phyloP scores from a whole-genome alignment of 1,139 yeast genomes.

The Diutina ranongensis region DNA sequence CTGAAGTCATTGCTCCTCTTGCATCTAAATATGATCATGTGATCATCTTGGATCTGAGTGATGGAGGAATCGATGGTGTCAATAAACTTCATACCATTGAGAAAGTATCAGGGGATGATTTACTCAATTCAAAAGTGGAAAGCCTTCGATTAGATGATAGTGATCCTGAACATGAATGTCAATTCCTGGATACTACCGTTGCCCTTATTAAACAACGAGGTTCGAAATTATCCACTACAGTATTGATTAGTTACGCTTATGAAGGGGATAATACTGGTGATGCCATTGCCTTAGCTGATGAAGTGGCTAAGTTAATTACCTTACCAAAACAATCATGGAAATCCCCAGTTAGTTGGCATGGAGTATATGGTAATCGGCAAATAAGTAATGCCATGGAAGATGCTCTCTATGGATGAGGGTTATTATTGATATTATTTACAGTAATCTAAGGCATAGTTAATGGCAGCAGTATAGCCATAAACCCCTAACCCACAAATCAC shows the following conservation, averaged over 20 bases:
- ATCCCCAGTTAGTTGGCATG: conserved; percentile 71
- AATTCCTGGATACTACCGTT: not conserved
- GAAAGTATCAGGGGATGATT: conserved; percentile 9
- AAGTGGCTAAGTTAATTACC: conserved; percentile 14
- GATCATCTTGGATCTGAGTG: conserved; percentile 59
- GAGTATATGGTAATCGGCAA: conserved; percentile 68
- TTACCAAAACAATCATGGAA: conserved; percentile 19
- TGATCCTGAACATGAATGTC: not conserved
- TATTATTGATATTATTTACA: not conserved
- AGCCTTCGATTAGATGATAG: conserved; percentile 3
- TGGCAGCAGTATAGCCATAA: conserved; percentile 37
- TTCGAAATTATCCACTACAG: not conserved
- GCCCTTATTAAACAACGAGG: not conserved
- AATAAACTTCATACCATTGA: conserved; percentile 14
- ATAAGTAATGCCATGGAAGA: conserved; percentile 62
- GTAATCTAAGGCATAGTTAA: conserved; percentile 30
- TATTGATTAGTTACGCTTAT: conserved; percentile 39
- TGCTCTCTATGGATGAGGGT: conserved; percentile 53
- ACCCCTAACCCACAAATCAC: conserved; percentile 38
- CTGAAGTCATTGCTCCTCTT: conserved; percentile 42
- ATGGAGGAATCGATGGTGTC: conserved; percentile 42
- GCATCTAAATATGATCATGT: conserved; percentile 34
- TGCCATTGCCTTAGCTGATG: conserved; percentile 45
- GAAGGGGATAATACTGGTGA: conserved; percentile 85
- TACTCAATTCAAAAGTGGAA: conserved; percentile 7